Evolutionary conservation across 305 asterid genomes (phyloP), one percentile per base, ranked within the genome.

Genomic region (Andrographis paniculata): DNA sequence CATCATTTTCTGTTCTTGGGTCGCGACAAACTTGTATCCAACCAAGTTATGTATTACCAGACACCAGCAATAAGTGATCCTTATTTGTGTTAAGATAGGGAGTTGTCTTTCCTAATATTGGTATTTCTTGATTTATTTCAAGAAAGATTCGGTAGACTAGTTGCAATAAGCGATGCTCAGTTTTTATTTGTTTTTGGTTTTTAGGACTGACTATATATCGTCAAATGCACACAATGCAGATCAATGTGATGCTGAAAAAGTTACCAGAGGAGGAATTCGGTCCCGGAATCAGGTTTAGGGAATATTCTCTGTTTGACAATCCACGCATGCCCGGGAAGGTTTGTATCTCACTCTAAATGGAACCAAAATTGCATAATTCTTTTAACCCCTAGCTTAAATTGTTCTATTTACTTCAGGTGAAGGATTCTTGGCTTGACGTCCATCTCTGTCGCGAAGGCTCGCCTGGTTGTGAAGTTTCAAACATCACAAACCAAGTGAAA

Each of bases 371-470:
- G 17, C 17, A 30, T 35, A 4, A 37, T 22, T 16, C 30, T 18
- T 3, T 50, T 46, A 22, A 44, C 52, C 47, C 45, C 49, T 27
- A 17, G 45, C 55, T n/a, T n/a, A n/a, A 43, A 45, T 11, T 42
- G 19, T 19, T 36, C n/a, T 60, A 7, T 44, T 45, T 33, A 30
- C 71, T 62, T 55, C 78, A 91, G 99, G 94, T 87, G 61, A 92
- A 79, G 69, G 81, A 84, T 54, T 92, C 96, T 9, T 81, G 95
- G 95, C 86, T 92, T 23, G 70, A 92, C 50, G 99, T 92, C 66
- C 86, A 72, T 59, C 84, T 92, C 62, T 92, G 99, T 70, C 86
- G 73, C 59, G 86, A 73, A 59, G 94, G 93, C 33, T 81, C 97
- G 55, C 59, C 14, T 24, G 88, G 81, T 62, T 92, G 99, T 63